A percentile compares a stretch with the other conserved stretches of the same genome.
These are phyloP conservation scores for Alternaria sp. DNA, from an alignment of 2,329 filamentous ascomycete species.

Conservation along the genomic window DNA sequence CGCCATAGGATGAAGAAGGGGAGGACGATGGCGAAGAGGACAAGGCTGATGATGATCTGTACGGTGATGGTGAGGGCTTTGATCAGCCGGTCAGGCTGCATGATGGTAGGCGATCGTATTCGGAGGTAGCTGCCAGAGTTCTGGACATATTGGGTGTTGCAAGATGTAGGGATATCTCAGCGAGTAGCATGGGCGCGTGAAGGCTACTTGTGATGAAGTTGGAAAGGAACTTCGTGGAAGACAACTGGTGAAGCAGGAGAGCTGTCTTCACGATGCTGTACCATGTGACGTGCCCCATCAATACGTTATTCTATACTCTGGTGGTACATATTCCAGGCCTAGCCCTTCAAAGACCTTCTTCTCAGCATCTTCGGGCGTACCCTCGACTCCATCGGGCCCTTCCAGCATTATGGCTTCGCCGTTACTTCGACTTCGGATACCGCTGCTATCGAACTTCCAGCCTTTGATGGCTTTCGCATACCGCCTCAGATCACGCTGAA, in stretches of 20 bases:
- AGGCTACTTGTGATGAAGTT: background rate
- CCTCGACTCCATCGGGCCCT: slow-evolving; percentile 52
- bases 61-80: background rate
- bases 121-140: background rate
- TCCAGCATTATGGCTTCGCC: slow-evolving; percentile 77
- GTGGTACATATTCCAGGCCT: slow-evolving; percentile 60
- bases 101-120: background rate
- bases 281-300: slow-evolving; percentile 26
- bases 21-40: background rate
- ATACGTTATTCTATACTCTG: slow-evolving; percentile 54
- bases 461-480: slow-evolving; percentile 75
- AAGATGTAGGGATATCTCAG: background rate
- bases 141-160: background rate
- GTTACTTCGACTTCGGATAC: slow-evolving; percentile 70
- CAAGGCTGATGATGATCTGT: background rate
- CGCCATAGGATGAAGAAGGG: slow-evolving; percentile 9
- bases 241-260: background rate
- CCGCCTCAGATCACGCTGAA: slow-evolving; percentile 81
- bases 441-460: slow-evolving; percentile 92
- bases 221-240: background rate
- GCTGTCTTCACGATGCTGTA: background rate
- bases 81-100: background rate
- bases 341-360: slow-evolving; percentile 78
- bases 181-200: background rate
- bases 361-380: slow-evolving; percentile 74